Evolutionary conservation across 2,329 filamentous ascomycete genomes (phyloP).

Genomic region (Neofusicoccum umdonicola): DNA sequence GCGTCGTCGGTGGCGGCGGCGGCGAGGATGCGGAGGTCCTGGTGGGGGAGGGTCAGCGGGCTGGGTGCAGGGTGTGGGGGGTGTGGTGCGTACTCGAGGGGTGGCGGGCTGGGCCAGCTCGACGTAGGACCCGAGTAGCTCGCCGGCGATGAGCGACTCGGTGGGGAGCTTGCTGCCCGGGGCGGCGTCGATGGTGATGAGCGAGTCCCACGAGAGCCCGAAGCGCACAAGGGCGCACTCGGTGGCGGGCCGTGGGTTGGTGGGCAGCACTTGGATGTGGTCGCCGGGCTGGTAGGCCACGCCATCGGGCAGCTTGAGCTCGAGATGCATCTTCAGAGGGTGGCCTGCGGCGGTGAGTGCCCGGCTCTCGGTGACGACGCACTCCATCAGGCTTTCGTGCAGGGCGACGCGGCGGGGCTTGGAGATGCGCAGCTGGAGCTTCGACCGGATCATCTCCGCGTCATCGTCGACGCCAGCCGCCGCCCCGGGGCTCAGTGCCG

Average conservation of each 20-base stretch:
- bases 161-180: slow-evolving; percentile 67
- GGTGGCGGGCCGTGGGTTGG: slow-evolving; percentile 64
- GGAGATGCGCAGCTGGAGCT: slow-evolving; percentile 19
- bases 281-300: slow-evolving; percentile 70
- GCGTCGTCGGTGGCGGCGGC: slow-evolving; percentile 51
- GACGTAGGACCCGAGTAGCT: slow-evolving; percentile 67
- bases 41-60: background rate
- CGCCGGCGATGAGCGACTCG: slow-evolving; percentile 59
- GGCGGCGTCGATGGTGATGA: slow-evolving; percentile 58
- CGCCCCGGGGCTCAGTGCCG: slow-evolving; percentile 20
- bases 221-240: slow-evolving; percentile 65
- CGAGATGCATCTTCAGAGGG: slow-evolving; percentile 24
- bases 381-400: slow-evolving; percentile 35
- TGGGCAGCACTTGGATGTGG: slow-evolving; percentile 70
- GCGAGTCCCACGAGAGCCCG: slow-evolving; percentile 66
- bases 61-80: no score
- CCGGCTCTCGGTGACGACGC: slow-evolving; percentile 32
- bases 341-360: slow-evolving; percentile 28
- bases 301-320: slow-evolving; percentile 35
- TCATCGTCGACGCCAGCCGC: background rate
- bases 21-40: slow-evolving; percentile 54
- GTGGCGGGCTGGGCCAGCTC: slow-evolving; percentile 72
- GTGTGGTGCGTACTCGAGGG: no score
- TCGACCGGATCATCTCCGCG: slow-evolving; percentile 30
- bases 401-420: slow-evolving; percentile 30